Base-by-base conservation (phyloP, 495 filamentous ascomycete species). In the Thermothielavioides terrestris region DNA sequence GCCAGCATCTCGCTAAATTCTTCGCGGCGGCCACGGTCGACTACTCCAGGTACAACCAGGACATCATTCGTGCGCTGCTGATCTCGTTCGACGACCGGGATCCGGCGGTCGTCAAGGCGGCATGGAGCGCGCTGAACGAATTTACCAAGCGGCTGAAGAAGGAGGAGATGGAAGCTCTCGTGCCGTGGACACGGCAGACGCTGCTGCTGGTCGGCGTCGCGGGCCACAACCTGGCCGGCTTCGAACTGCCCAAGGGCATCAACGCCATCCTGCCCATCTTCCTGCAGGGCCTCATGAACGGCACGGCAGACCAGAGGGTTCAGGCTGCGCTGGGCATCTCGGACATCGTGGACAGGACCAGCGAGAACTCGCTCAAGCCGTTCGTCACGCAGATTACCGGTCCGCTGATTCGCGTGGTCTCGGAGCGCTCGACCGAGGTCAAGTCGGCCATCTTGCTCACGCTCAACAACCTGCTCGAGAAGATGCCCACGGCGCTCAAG, bases 361-460 rank as follows among this genome's bases (percentile, higher is more conserved):
- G 78, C 57, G 77, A 85, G 31, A 81, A 88, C 46, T 83, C 89
- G 14, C 73, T 98, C 47, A 89, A 88, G 67, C 86, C 88, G 18
- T 97, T 94, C 59, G 92, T 97, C 46, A 96, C 90, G 17, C 89
- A 96, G 59, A 96, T 98, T 56, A 97, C 92, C 15, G 92, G 92
- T 63, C 94, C 92, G 11, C 78, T 98, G 23, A 98, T 98, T 61
- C 83, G 92, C 74, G 90, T 98, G 12, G 89, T 97, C 7, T 95
- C 92, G 1, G 92, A 98, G 59, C 79, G 90, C 37, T 96, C 91
- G 2, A 85, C 86, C 2, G 92, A 98, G 42, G 88, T 98, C 68
- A 96, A 94, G 68, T 84, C 88, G 55, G 94, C 94, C 26, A 95
- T 97, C 66, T 75, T 98, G 47, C 77, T 89, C 36, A 96, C 94